phyloP scores from a whole-genome alignment of 2,329 filamentous ascomycete species.

The Parascedosporium putredinis region DNA sequence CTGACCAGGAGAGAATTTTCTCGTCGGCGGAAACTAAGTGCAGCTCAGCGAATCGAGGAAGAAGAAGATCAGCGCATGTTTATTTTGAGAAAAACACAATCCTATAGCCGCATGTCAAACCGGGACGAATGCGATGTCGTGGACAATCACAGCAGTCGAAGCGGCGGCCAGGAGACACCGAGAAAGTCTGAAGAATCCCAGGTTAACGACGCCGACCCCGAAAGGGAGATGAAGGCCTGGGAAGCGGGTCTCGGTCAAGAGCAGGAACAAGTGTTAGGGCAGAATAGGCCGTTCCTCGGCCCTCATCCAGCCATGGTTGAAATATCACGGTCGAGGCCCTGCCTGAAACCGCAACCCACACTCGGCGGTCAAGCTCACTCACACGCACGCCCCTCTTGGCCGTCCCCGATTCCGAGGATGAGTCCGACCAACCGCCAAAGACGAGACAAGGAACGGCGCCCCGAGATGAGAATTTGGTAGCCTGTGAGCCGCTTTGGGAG shows the following conservation, averaged over 20 bases:
- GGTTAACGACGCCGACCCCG: neutral
- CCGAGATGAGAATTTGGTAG: neutral
- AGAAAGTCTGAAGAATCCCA: neutral
- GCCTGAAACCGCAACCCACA: neutral
- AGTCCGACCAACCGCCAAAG: neutral
- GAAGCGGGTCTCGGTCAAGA: slow-evolving; percentile 1
- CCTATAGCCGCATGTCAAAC: slow-evolving; percentile 10
- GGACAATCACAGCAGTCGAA: neutral
- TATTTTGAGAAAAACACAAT: slow-evolving; percentile 28
- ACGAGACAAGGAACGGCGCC: neutral
- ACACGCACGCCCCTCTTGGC: neutral
- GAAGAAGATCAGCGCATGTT: slow-evolving; percentile 22
- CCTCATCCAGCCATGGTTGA: neutral
- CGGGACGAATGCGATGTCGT: neutral
- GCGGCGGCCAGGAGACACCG: neutral
- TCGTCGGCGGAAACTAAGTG: slow-evolving; percentile 18
- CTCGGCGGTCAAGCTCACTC: neutral
- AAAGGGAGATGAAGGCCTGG: slow-evolving; percentile 2
- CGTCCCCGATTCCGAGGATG: neutral
- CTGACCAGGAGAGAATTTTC: slow-evolving; percentile 15
- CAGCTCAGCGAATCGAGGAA: slow-evolving; percentile 16
- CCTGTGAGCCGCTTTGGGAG: neutral
- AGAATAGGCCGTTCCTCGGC: neutral
- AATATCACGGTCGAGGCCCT: neutral
- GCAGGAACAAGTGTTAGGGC: neutral